A percentile compares a stretch with the other conserved stretches of the same genome.
Conservation (phyloP, 2,329 filamentous ascomycete genomes). For the Cercospora nicotianae region DNA sequence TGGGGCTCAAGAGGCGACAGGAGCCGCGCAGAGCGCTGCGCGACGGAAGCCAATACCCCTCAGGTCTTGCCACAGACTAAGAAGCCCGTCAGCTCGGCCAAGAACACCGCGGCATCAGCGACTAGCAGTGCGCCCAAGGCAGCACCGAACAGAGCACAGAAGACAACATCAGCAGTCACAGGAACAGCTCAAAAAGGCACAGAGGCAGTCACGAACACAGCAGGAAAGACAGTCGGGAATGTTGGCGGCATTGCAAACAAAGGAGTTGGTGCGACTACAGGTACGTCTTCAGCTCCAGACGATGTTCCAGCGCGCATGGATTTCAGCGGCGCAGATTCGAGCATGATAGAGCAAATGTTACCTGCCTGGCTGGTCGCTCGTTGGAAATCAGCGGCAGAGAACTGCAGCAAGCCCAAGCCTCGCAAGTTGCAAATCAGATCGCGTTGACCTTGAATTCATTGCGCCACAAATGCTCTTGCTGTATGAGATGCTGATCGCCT, state of each 20-base stretch:
- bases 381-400: slow-evolving; percentile 30
- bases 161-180: slow-evolving; percentile 28
- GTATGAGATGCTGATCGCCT: slow-evolving; percentile 12
- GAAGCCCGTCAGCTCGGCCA: slow-evolving; percentile 12
- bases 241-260: slow-evolving; percentile 30
- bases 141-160: slow-evolving; percentile 26
- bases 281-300: slow-evolving; percentile 29
- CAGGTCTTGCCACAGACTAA: slow-evolving; percentile 23
- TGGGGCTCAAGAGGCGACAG: slow-evolving; percentile 21
- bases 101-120: slow-evolving; percentile 13
- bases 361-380: slow-evolving; percentile 33
- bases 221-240: slow-evolving; percentile 33
- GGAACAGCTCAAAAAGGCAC: slow-evolving; percentile 34
- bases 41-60: slow-evolving; percentile 27
- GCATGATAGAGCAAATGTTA: slow-evolving; percentile 27
- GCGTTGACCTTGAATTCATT: not conserved
- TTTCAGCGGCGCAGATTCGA: slow-evolving; percentile 23
- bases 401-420: slow-evolving; percentile 11
- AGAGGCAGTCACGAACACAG: slow-evolving; percentile 28
- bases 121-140: slow-evolving; percentile 12
- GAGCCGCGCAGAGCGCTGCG: slow-evolving; percentile 6
- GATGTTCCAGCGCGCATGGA: slow-evolving; percentile 26
- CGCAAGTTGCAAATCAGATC: slow-evolving; percentile 9
- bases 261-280: slow-evolving; percentile 32
- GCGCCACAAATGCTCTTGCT: not conserved